These are phyloP conservation scores for Colletotrichum viniferum DNA, from an alignment of 2,329 filamentous ascomycete genomes.

Conservation along the genomic window DNA sequence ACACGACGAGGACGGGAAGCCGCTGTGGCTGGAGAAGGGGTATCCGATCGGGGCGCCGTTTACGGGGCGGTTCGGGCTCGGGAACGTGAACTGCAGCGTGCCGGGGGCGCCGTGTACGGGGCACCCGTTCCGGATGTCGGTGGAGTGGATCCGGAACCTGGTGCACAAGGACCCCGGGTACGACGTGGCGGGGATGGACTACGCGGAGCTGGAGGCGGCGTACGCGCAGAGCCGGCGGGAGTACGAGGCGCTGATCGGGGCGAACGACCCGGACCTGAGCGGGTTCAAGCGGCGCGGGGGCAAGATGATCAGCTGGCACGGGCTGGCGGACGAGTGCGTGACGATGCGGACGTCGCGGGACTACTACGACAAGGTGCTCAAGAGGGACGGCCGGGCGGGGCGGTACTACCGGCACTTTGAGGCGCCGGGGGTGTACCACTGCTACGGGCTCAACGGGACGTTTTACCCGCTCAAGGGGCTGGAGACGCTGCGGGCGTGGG, in stretches of 20 bases:
- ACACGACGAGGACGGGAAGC: background rate
- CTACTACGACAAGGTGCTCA: constrained; percentile 28
- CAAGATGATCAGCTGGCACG: constrained; percentile 50
- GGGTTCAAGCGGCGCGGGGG: constrained; percentile 36
- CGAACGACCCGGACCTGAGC: constrained; percentile 31
- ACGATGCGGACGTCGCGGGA: constrained; percentile 35
- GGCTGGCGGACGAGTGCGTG: constrained; percentile 41
- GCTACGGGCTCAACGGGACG: constrained; percentile 27
- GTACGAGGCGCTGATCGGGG: constrained; percentile 28
- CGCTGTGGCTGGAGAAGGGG: constrained; percentile 4
- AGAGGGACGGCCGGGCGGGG: background rate
- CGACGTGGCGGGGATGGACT: background rate
- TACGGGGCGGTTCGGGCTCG: constrained; percentile 13
- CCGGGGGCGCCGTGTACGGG: background rate
- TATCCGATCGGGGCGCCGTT: constrained; percentile 15
- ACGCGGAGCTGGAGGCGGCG: constrained; percentile 2
- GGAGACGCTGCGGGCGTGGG: constrained; percentile 15
- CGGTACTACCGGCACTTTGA: constrained; percentile 56
- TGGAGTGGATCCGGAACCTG: constrained; percentile 19
- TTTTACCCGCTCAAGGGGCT: constrained; percentile 17
- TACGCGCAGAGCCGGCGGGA: background rate
- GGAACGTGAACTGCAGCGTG: constrained; percentile 17
- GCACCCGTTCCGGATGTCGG: constrained; percentile 16
- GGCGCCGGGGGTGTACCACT: constrained; percentile 58
- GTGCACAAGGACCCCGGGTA: constrained; percentile 7